phyloP scores from a whole-genome alignment of 306 rosid species.

The Lathyrus sativus region DNA sequence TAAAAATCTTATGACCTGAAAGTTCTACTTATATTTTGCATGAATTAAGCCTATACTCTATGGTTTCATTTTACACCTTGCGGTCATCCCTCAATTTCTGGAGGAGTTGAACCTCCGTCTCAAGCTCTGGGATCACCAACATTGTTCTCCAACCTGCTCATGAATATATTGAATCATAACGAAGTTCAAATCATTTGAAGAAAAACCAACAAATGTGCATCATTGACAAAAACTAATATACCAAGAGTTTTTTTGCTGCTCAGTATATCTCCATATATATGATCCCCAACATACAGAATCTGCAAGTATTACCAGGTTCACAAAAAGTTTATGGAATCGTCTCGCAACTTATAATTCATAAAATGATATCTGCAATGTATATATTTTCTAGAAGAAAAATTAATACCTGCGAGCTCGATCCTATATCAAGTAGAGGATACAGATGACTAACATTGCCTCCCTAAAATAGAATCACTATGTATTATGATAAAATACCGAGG shows the following conservation, averaged over 20 bases:
- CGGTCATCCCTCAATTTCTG: constrained; percentile 73
- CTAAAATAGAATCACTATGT: constrained; percentile 42
- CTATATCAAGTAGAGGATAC: constrained; percentile 81
- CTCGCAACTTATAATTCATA: too few relatives aligned
- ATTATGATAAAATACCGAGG: background rate
- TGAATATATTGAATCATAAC: constrained; percentile 15
- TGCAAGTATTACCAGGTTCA: constrained; percentile 33
- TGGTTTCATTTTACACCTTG: constrained; percentile 53
- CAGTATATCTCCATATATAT: constrained; percentile 94
- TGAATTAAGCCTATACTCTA: too few relatives aligned
- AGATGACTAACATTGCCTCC: constrained; percentile 94
- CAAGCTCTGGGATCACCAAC: constrained; percentile 97
- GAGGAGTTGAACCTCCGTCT: constrained; percentile 85
- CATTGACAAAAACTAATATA: constrained; percentile 32
- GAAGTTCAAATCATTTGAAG: constrained; percentile 4
- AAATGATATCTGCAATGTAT: background rate
- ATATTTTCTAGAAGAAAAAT: constrained; percentile 11
- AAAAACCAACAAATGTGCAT: background rate
- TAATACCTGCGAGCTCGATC: constrained; percentile 81
- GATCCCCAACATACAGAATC: constrained; percentile 99
- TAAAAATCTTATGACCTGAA: background rate
- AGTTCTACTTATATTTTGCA: background rate
- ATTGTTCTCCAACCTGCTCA: constrained; percentile 97
- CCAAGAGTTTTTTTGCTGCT: constrained; percentile 99
- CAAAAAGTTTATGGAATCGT: background rate